These are phyloP conservation scores for Apiotrichum veenhuisii DNA, from an alignment of 1,284 basidiomycete genomes.

Conservation along the genomic window DNA sequence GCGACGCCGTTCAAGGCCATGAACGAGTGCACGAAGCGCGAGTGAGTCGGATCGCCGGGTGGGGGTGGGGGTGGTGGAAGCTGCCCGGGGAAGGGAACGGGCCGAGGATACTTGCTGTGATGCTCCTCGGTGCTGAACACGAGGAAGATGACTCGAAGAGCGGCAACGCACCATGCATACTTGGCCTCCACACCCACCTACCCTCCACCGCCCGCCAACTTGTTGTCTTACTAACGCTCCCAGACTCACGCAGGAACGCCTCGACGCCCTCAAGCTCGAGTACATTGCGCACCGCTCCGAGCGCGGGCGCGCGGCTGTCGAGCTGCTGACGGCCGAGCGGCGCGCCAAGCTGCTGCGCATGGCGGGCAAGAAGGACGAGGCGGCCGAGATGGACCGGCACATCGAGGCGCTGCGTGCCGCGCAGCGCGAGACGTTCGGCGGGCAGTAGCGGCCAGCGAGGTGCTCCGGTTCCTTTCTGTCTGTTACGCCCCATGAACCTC, in stretches of 20 bases:
- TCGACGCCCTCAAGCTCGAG: conserved; percentile 45
- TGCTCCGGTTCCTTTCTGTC: too few relatives aligned
- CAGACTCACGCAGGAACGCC: conserved; percentile 38
- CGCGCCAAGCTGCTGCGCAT: conserved; percentile 29
- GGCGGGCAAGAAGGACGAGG: conserved; percentile 30
- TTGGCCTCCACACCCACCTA: too few relatives aligned
- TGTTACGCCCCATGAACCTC: too few relatives aligned
- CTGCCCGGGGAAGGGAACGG: too few relatives aligned
- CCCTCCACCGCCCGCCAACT: too few relatives aligned
- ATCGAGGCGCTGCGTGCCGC: background rate
- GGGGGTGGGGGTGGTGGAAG: too few relatives aligned
- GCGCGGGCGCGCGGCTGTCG: conserved; percentile 34
- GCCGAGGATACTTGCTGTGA: too few relatives aligned
- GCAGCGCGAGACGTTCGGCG: background rate
- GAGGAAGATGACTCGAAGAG: too few relatives aligned
- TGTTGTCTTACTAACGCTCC: too few relatives aligned
- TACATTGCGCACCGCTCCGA: conserved; percentile 45
- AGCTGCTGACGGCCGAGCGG: conserved; percentile 29
- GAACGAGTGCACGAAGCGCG: conserved; percentile 75
- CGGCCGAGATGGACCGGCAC: background rate
- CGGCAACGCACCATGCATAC: too few relatives aligned
- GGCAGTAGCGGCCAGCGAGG: too few relatives aligned
- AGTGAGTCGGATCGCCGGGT: conserved; percentile 54
- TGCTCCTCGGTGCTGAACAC: too few relatives aligned
- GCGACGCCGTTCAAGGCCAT: conserved; percentile 64